Conservation (phyloP, 2,329 filamentous ascomycete species). For the Pseudogymnoascus sp. region DNA sequence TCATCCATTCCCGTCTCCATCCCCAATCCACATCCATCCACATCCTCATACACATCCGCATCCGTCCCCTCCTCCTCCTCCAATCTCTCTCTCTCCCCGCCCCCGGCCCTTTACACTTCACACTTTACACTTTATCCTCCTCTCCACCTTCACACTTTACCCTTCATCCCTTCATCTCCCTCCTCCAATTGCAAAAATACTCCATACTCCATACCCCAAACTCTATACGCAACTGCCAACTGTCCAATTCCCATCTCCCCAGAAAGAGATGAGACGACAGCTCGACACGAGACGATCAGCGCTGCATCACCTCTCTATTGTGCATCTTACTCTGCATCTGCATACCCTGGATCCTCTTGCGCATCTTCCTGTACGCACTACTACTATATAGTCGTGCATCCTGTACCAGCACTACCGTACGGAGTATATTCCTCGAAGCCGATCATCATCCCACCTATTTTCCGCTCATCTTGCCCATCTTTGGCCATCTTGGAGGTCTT, state of each 20-base stretch:
- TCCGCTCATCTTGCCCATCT: background rate
- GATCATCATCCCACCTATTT: background rate
- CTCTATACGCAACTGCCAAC: background rate
- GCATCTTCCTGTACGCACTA: background rate
- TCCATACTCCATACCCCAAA: background rate
- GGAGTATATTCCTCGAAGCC: background rate
- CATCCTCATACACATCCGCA: background rate
- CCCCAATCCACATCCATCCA: background rate
- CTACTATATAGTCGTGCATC: background rate
- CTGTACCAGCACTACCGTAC: background rate
- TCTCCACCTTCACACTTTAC: background rate
- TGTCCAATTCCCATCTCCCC: too few species aligned
- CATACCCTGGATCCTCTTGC: background rate
- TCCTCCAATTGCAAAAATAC: background rate
- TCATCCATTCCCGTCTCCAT: background rate
- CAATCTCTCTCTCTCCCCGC: too few species aligned
- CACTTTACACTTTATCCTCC: too few species aligned
- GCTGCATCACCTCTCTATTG: background rate
- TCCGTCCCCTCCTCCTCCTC: background rate
- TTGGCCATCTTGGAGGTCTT: background rate
- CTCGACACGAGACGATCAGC: background rate
- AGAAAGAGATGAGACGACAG: background rate
- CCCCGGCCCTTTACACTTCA: too few species aligned
- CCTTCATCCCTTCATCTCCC: background rate
- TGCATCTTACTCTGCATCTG: background rate